Evolutionary conservation across 129 eudicot species (phyloP).

Genomic region (Artemisia annua): DNA sequence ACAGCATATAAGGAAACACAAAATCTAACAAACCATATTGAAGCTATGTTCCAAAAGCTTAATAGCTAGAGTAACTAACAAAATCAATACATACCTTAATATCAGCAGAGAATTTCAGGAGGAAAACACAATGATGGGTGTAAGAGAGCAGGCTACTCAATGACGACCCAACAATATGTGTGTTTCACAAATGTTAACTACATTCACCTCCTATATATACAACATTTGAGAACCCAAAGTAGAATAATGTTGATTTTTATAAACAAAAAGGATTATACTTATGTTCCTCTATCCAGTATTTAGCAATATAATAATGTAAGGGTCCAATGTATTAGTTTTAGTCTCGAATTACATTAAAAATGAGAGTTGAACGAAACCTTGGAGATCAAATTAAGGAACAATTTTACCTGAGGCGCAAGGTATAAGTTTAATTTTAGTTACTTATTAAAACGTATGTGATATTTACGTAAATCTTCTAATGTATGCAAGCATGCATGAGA

Average conservation of each 20-base stretch:
- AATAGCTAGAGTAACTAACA: neutral
- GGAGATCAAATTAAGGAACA: neutral
- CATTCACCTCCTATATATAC: conserved; percentile 32
- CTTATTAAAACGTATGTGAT: no score
- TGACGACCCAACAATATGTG: conserved; percentile 33
- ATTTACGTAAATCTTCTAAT: no score
- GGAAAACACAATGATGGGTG: conserved; percentile 35
- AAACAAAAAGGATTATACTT: no score
- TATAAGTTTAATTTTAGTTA: neutral
- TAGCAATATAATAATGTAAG: no score
- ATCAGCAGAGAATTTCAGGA: neutral
- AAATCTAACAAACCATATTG: no score
- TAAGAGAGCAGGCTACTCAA: conserved; percentile 14
- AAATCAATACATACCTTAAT: conserved; percentile 26
- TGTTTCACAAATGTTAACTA: conserved; percentile 38
- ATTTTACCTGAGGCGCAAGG: neutral
- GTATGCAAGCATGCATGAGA: no score
- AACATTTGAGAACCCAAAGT: conserved; percentile 9
- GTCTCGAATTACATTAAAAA: no score
- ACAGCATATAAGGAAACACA: no score
- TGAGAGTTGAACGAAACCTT: no score
- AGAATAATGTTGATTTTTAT: conserved; percentile 1
- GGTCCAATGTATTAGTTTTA: no score
- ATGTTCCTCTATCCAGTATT: no score
- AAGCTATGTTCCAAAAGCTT: neutral